phyloP scores from a whole-genome alignment of 108 stramenopile species.

The Cyclotella choctawhatcheeana region DNA sequence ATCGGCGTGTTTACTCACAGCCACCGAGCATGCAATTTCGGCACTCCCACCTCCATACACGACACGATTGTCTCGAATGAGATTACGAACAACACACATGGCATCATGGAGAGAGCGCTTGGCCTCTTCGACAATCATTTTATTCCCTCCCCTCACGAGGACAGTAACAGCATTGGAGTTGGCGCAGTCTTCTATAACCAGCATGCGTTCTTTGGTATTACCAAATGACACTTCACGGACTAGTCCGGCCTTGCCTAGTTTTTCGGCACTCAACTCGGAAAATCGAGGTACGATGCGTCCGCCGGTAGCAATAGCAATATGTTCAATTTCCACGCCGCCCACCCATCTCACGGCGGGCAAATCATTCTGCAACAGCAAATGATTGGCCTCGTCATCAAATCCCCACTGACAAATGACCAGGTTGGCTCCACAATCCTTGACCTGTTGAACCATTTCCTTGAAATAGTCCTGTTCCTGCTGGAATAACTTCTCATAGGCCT shows the following conservation, averaged over 20 bases:
- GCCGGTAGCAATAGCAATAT: conserved; percentile 99
- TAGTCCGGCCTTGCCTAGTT: conserved; percentile 93
- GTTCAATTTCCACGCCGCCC: conserved; percentile 99
- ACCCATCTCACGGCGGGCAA: conserved; percentile 97
- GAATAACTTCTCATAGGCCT: conserved; percentile 95
- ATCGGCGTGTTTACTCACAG: conserved; percentile 91
- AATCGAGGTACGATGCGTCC: conserved; percentile 99
- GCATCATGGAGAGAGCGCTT: conserved; percentile 99
- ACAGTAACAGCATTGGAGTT: conserved; percentile 98
- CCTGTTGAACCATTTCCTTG: conserved; percentile 95
- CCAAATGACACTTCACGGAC: conserved; percentile 97
- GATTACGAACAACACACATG: conserved; percentile 99
- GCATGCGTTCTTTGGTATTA: conserved; percentile 96
- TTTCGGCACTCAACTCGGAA: conserved; percentile 91
- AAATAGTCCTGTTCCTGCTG: conserved; percentile 97
- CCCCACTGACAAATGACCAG: conserved; percentile 99
- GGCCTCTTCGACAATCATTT: conserved; percentile 99
- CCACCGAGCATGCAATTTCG: conserved; percentile 98
- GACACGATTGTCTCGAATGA: conserved; percentile 97
- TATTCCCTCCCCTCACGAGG: conserved; percentile 97
- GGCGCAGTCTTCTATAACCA: conserved; percentile 96
- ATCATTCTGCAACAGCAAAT: conserved; percentile 93
- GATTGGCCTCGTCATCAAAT: conserved; percentile 99
- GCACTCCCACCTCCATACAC: conserved; percentile 99
- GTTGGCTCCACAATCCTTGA: conserved; percentile 98